Percentiles rank a stretch among this genome's conserved stretches.
These are phyloP conservation scores for Penicillium psychrosexuale DNA, from an alignment of 2,329 filamentous ascomycete genomes.

Conservation along the genomic window DNA sequence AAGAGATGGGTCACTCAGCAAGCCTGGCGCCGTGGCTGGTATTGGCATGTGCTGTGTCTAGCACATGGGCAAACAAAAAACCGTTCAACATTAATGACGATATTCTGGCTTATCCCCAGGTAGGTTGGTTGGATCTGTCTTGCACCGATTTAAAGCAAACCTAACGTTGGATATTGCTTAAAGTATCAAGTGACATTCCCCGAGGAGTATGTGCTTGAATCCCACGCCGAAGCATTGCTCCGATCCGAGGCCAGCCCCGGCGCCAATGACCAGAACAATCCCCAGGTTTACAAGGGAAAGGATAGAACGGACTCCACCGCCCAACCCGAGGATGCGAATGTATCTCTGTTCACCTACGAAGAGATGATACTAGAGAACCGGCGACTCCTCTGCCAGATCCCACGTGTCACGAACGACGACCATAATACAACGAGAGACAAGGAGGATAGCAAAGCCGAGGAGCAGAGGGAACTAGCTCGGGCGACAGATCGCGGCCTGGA, in stretches of 20 bases:
- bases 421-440: constrained; percentile 66
- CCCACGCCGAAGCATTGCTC: constrained; percentile 62
- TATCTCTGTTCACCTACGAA: constrained; percentile 56
- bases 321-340: constrained; percentile 34
- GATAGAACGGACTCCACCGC: constrained; percentile 55
- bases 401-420: constrained; percentile 61
- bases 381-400: constrained; percentile 81
- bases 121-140: constrained; percentile 42
- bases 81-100: constrained; percentile 86
- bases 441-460: constrained; percentile 58
- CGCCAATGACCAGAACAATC: constrained; percentile 17
- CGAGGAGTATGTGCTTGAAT: constrained; percentile 67
- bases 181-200: constrained; percentile 80
- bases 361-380: constrained; percentile 67
- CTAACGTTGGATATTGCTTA: neutral
- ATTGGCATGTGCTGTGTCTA: constrained; percentile 31
- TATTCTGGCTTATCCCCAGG: constrained; percentile 80
- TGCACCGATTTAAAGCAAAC: neutral
- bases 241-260: constrained; percentile 21
- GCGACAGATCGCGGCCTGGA: constrained; percentile 78
- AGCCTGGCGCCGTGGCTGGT: constrained; percentile 30
- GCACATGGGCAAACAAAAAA: constrained; percentile 52
- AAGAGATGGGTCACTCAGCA: constrained; percentile 27
- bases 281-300: constrained; percentile 28
- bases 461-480: constrained; percentile 74